phyloP scores from a whole-genome alignment of 1,284 basidiomycete genomes.

The Cystobasidium slooffiae region DNA sequence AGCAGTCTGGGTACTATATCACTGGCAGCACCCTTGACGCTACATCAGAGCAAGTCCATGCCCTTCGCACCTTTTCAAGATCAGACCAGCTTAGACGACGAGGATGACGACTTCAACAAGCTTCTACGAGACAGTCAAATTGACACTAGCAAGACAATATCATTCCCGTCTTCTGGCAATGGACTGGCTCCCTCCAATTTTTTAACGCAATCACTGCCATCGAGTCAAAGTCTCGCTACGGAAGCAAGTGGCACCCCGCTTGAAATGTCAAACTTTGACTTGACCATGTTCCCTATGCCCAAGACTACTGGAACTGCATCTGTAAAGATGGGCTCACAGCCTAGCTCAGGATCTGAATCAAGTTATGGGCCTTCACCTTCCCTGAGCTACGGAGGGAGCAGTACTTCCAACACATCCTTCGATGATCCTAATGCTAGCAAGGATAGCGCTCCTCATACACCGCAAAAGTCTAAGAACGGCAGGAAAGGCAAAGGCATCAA shows the following conservation, averaged over 20 bases:
- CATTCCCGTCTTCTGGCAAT: not conserved
- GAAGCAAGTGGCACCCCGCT: not conserved
- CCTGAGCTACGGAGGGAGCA: conserved; percentile 38
- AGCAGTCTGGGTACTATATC: conserved; percentile 45
- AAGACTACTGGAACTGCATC: conserved; percentile 1
- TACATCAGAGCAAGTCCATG: conserved; percentile 27
- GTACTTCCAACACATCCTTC: conserved; percentile 41
- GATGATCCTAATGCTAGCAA: conserved; percentile 23
- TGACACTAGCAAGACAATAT: not conserved
- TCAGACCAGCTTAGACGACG: conserved; percentile 11
- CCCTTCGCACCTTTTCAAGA: conserved; percentile 43
- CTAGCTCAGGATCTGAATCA: conserved; percentile 30
- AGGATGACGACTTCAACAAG: conserved; percentile 29
- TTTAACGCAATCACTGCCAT: not conserved
- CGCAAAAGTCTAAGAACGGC: conserved; percentile 4
- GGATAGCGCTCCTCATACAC: conserved; percentile 1
- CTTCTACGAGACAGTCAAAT: conserved; percentile 18
- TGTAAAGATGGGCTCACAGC: conserved; percentile 18
- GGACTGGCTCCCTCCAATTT: not conserved
- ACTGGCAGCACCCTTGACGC: conserved; percentile 3
- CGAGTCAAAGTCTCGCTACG: not conserved
- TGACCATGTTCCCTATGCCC: conserved; percentile 23
- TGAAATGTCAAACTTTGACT: not conserved
- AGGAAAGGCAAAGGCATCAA: conserved; percentile 8
- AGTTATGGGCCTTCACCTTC: conserved; percentile 29